These are phyloP conservation scores for Botrytis pseudocinerea DNA, from an alignment of 2,329 filamentous ascomycete genomes.

Conservation along the genomic window DNA sequence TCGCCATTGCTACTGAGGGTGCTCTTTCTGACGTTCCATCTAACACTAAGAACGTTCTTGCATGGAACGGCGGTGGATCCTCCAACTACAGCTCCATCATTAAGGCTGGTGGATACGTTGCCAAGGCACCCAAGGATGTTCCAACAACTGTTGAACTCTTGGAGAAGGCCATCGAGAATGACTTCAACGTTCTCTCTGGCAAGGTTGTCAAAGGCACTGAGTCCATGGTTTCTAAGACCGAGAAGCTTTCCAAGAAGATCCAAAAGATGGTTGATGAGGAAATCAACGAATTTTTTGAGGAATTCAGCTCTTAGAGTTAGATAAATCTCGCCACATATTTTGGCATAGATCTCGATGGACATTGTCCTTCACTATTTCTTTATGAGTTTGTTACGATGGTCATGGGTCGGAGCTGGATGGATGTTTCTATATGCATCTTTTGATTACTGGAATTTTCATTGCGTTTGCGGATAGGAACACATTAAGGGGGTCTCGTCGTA, in stretches of 20 bases:
- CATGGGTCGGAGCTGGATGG: constrained; percentile 37
- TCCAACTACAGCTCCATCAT: constrained; percentile 88
- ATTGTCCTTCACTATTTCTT: constrained; percentile 28
- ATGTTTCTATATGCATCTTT: constrained; percentile 36
- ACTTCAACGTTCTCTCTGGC: constrained; percentile 56
- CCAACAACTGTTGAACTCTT: constrained; percentile 59
- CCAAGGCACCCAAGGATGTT: constrained; percentile 50
- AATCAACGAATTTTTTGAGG: constrained; percentile 59
- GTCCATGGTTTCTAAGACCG: constrained; percentile 55
- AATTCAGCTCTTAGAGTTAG: constrained; percentile 41
- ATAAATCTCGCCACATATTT: constrained; percentile 29
- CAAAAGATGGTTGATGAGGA: constrained; percentile 62
- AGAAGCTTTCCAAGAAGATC: constrained; percentile 64
- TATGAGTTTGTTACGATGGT: constrained; percentile 37
- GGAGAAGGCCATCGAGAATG: constrained; percentile 59
- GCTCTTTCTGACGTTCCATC: constrained; percentile 78
- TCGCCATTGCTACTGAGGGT: constrained; percentile 77
- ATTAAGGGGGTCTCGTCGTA: constrained; percentile 26
- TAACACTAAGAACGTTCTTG: constrained; percentile 90
- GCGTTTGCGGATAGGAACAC: constrained; percentile 25
- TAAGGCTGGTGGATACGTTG: constrained; percentile 69
- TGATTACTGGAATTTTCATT: constrained; percentile 39
- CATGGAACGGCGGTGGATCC: constrained; percentile 97
- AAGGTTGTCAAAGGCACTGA: constrained; percentile 57
- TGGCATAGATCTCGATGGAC: constrained; percentile 30